Evolutionary conservation across 2,329 filamentous ascomycete genomes (phyloP).

Genomic region (Teratosphaeriaceae sp.): DNA sequence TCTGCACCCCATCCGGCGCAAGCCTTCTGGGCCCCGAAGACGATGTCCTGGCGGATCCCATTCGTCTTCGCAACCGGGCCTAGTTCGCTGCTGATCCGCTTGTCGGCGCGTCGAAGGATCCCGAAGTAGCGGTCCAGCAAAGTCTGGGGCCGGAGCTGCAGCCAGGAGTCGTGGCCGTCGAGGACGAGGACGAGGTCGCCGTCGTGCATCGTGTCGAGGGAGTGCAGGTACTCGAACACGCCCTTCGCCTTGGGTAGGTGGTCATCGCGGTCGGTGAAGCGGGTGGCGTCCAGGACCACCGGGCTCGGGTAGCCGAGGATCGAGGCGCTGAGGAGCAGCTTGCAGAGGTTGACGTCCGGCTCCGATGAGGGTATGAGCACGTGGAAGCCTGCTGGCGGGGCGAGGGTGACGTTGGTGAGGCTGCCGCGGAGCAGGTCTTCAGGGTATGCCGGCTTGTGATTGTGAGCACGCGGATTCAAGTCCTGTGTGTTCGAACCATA

Average conservation of each 20-base stretch:
- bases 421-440: neutral
- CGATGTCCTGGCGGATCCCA: slow-evolving; percentile 46
- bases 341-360: slow-evolving; percentile 20
- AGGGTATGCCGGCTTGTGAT: neutral
- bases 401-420: neutral
- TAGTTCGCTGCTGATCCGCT: slow-evolving; percentile 37
- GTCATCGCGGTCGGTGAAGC: neutral
- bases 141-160: slow-evolving; percentile 58
- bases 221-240: slow-evolving; percentile 18
- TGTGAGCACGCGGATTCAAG: neutral
- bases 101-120: slow-evolving; percentile 37
- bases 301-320: slow-evolving; percentile 19
- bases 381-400: slow-evolving; percentile 14
- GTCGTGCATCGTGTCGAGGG: slow-evolving; percentile 13
- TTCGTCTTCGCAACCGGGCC: slow-evolving; percentile 12
- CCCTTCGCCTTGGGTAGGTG: slow-evolving; percentile 19
- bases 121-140: slow-evolving; percentile 37
- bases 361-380: slow-evolving; percentile 19
- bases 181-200: slow-evolving; percentile 56
- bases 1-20: slow-evolving; percentile 40
- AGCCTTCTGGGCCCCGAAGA: slow-evolving; percentile 51
- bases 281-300: slow-evolving; percentile 10
- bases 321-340: slow-evolving; percentile 13
- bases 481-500: too few relatives aligned
- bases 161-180: slow-evolving; percentile 57